Evolutionary conservation across 495 filamentous ascomycete species (phyloP).

Genomic region (Letharia columbiana): DNA sequence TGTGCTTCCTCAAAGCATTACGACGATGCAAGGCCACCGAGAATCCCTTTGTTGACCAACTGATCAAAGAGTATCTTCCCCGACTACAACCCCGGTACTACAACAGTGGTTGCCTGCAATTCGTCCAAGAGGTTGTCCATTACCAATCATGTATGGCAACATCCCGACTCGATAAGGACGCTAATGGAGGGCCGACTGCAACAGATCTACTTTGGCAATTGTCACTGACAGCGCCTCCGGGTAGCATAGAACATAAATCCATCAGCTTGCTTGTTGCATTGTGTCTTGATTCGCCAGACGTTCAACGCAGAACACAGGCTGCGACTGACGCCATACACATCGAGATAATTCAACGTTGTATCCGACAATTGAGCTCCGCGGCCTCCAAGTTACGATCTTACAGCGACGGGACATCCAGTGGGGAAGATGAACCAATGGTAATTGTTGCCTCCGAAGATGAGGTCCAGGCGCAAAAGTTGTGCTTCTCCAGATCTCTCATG

Average conservation of each 20-base stretch:
- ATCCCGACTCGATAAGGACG: conserved; percentile 6
- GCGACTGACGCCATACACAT: conserved; percentile 65
- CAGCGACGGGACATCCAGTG: conserved; percentile 33
- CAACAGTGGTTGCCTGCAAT: conserved; percentile 56
- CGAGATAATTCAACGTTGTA: conserved; percentile 65
- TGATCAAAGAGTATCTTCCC: conserved; percentile 59
- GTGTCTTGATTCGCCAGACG: conserved; percentile 54
- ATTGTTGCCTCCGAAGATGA: conserved; percentile 38
- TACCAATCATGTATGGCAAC: conserved; percentile 33
- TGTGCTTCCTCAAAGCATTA: conserved; percentile 41
- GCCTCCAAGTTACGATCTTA: conserved; percentile 50
- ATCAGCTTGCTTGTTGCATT: conserved; percentile 62
- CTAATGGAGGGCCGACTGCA: conserved; percentile 36
- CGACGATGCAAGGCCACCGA: conserved; percentile 17
- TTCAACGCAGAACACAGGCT: conserved; percentile 35
- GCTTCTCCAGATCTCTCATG: conserved; percentile 57
- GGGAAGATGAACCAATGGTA: conserved; percentile 44
- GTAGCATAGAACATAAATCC: conserved; percentile 58
- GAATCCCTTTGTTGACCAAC: conserved; percentile 59
- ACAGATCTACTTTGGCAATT: conserved; percentile 79
- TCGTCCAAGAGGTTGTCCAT: conserved; percentile 49
- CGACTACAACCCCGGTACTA: conserved; percentile 53
- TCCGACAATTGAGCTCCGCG: conserved; percentile 63
- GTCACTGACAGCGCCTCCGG: conserved; percentile 59
- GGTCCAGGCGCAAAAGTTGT: conserved; percentile 44